These are phyloP conservation scores for Cordyceps cateniannulata DNA, from an alignment of 2,329 filamentous ascomycete genomes.

Conservation along the genomic window DNA sequence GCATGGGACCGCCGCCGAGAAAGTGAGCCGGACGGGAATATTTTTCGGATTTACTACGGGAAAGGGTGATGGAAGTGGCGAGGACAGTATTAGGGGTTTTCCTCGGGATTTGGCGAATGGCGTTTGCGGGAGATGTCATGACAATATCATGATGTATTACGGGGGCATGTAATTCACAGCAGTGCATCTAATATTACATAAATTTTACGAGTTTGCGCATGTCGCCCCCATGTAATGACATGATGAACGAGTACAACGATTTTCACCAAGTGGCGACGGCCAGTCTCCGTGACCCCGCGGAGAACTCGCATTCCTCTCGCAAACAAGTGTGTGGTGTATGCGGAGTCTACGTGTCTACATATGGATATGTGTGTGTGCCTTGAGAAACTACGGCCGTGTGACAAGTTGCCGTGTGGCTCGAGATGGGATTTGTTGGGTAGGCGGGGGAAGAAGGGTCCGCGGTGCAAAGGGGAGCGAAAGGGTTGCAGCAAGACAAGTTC, in stretches of 20 bases:
- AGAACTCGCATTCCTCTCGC: too few relatives aligned
- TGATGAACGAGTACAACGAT: neutral
- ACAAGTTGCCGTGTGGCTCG: neutral
- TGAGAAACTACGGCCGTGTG: neutral
- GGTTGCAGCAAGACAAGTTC: neutral
- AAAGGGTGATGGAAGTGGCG: neutral
- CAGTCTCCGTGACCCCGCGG: neutral
- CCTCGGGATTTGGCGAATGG: neutral
- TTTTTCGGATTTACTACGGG: neutral
- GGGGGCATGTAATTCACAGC: neutral
- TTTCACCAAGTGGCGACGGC: neutral
- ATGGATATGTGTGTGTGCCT: neutral
- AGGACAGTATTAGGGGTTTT: neutral
- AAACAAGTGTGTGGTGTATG: too few relatives aligned
- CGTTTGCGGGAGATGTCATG: neutral
- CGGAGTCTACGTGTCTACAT: too few relatives aligned
- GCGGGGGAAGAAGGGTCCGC: neutral
- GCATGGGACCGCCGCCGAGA: slow-evolving; percentile 27
- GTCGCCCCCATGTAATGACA: neutral
- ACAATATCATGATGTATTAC: neutral
- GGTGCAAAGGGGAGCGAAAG: neutral
- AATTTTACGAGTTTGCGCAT: neutral
- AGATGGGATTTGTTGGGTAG: neutral
- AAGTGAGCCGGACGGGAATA: neutral
- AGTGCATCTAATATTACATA: neutral